These are phyloP conservation scores for Rhodotorula sp. DNA, from an alignment of 1,284 basidiomycete species.

Conservation along the genomic window DNA sequence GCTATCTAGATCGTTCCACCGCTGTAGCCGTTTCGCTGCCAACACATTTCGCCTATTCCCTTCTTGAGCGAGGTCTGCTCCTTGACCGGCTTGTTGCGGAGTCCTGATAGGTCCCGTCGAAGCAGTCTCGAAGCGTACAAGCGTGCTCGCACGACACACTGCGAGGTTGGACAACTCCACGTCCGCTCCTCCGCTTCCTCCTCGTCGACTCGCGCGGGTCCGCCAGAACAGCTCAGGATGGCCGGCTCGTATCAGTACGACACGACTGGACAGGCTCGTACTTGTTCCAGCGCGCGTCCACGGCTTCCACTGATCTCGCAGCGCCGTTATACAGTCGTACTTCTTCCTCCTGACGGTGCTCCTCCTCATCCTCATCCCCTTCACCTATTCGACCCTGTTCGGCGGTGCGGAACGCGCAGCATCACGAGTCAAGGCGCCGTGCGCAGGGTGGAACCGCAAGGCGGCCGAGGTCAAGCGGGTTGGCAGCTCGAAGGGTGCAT, in stretches of 20 bases:
- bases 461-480: constrained; percentile 24
- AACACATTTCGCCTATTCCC: neutral
- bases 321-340: constrained; percentile 26
- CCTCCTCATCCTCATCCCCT: constrained; percentile 42
- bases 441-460: constrained; percentile 43
- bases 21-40: neutral
- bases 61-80: too few species aligned
- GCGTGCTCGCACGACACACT: too few species aligned
- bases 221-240: constrained; percentile 5
- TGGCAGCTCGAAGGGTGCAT: constrained; percentile 8
- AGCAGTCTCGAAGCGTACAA: neutral
- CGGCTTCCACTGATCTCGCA: neutral
- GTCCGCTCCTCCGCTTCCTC: neutral
- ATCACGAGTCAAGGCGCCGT: constrained; percentile 34
- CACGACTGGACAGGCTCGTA: constrained; percentile 30
- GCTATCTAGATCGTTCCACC: neutral
- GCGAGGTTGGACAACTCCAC: neutral
- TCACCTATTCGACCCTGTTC: constrained; percentile 38
- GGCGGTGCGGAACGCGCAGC: constrained; percentile 28
- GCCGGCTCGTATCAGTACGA: constrained; percentile 38
- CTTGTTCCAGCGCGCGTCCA: too few species aligned
- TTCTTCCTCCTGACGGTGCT: constrained; percentile 45
- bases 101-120: neutral
- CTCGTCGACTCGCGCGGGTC: neutral
- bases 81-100: too few species aligned